Evolutionary conservation across 768 basidiomycete genomes (phyloP), one percentile per base, ranked within the genome.

Genomic region (Collybia mongolica): DNA sequence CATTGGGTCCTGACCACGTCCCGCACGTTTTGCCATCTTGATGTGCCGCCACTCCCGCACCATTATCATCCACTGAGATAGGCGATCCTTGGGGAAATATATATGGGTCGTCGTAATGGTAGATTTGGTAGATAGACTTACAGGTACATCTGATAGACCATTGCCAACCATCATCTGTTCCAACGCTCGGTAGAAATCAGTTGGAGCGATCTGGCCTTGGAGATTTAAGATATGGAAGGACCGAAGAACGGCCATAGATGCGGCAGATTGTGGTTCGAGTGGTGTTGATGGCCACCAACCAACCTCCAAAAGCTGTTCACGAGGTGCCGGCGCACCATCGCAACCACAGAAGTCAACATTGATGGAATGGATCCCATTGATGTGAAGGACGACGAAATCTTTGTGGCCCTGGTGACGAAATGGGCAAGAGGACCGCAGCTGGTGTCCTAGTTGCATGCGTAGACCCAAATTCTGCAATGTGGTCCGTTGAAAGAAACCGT

Each of bases 11-110:
- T 54, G 56, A 6, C 49, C 53, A 14, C 47, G 43, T 8, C 58
- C 55, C n/a, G 50, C 56, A 17, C 54, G 28, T 24, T 57, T 57
- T 8, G 45, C 12, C 56, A 46, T 46, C 37, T 56, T 59, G 28
- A 59, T 47, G 35, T 59, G 57, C 2, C 49, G 41, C 55, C 54
- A 59, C 26, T 52, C 46, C 3, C 46, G 32, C 5, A 48, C 44
- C 36, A 54, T 49, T 15, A 50, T n/a, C 48, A 50, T 54, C 14
- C 40, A 54, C 11, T 40, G 19, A 19, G 42, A 3, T 4, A 54
- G 38, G 17, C 44, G 44, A 46, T 54, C 36, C 45, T 46, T 32
- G 28, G 17, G 15, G 5, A 19, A 29, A 22, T 46, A 46, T 19
- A 38, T 36, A 36, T 19, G 23, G 43, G 3, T 24, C 29, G 18